Conservation (phyloP, 495 filamentous ascomycete species). For the Chaetomium cochliodes region DNA sequence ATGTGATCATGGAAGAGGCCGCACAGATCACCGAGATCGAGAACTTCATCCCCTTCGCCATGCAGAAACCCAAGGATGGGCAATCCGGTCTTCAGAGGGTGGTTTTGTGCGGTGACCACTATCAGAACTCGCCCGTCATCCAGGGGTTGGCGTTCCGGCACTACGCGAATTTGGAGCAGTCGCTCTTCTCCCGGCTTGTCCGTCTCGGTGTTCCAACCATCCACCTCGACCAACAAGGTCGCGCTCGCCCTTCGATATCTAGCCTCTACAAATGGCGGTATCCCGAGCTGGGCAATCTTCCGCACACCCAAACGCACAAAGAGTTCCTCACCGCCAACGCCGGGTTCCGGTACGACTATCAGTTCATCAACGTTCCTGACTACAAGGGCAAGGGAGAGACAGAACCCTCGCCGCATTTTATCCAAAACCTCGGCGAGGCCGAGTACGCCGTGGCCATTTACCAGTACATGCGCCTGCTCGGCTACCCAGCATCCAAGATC, state of each 20-base stretch:
- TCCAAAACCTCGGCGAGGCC: slow-evolving; percentile 95
- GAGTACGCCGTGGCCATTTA: slow-evolving; percentile 95
- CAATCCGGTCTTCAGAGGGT: slow-evolving; percentile 77
- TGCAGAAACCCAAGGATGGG: slow-evolving; percentile 78
- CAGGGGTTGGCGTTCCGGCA: slow-evolving; percentile 95
- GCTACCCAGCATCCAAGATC: slow-evolving; percentile 90
- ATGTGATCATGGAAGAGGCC: slow-evolving; percentile 98
- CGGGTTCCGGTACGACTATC: slow-evolving; percentile 89
- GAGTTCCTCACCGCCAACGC: slow-evolving; percentile 86
- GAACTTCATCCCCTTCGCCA: slow-evolving; percentile 87
- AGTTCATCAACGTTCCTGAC: slow-evolving; percentile 94
- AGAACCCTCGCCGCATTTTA: slow-evolving; percentile 92
- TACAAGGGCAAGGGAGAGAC: slow-evolving; percentile 89
- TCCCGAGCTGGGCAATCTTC: slow-evolving; percentile 72
- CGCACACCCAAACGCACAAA: slow-evolving; percentile 60
- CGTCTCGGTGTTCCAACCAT: slow-evolving; percentile 87
- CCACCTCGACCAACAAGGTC: slow-evolving; percentile 88
- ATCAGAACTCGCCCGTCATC: slow-evolving; percentile 94
- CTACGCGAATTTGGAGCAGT: slow-evolving; percentile 94
- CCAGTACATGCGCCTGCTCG: slow-evolving; percentile 96
- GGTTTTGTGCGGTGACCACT: slow-evolving; percentile 91
- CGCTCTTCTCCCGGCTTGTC: slow-evolving; percentile 86
- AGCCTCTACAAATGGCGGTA: slow-evolving; percentile 95
- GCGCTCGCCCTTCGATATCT: slow-evolving; percentile 81
- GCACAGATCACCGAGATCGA: slow-evolving; percentile 98